phyloP scores from a whole-genome alignment of 768 basidiomycete species.

The Leccinum boreale region DNA sequence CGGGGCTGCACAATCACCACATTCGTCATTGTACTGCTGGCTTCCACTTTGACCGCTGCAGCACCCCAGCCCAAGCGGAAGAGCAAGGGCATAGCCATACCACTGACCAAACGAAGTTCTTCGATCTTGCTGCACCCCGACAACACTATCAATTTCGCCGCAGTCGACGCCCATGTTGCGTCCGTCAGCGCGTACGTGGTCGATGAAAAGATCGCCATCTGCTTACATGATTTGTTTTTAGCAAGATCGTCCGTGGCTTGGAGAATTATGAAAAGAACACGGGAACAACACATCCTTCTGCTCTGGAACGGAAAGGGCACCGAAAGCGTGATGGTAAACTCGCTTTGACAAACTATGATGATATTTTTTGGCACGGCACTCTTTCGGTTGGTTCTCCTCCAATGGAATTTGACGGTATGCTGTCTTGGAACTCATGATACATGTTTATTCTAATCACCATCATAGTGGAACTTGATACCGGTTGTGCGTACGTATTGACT shows the following conservation, averaged over 20 bases:
- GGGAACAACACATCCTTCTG: background rate
- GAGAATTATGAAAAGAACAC: background rate
- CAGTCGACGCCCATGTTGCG: background rate
- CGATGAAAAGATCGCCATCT: background rate
- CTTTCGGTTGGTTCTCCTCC: background rate
- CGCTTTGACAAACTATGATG: background rate
- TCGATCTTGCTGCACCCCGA: background rate
- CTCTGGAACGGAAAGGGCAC: background rate
- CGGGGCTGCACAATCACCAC: background rate
- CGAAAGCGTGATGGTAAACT: background rate
- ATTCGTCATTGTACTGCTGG: background rate
- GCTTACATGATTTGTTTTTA: background rate
- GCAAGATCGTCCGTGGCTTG: background rate
- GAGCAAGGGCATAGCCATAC: background rate
- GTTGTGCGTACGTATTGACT: background rate
- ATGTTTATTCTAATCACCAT: background rate
- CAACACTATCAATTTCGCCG: background rate
- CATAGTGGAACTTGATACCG: background rate
- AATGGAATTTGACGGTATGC: background rate
- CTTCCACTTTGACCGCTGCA: background rate
- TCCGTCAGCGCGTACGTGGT: background rate
- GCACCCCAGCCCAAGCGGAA: background rate
- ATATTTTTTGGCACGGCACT: background rate
- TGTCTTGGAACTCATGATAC: background rate
- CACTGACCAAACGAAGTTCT: background rate